Base-by-base conservation (phyloP, 2,329 filamentous ascomycete genomes). In the Exophiala calicioides region DNA sequence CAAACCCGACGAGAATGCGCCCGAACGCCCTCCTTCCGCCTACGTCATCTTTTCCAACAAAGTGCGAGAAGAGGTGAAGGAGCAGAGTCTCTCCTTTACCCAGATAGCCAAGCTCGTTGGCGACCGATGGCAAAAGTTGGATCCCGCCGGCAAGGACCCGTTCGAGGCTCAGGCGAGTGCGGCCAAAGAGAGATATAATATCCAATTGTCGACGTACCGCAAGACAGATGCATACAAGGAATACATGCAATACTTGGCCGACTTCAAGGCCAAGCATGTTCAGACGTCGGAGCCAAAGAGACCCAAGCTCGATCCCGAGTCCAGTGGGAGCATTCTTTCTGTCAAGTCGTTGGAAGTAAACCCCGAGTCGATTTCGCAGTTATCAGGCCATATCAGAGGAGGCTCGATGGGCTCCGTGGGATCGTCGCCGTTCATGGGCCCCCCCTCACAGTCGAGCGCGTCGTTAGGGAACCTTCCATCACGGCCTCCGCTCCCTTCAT, bases 31-130 rank as follows among this genome's bases (percentile, higher is more conserved):
- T 1, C 85, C 86, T 0, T 91, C 87, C 3, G 88, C 87, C 38
- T 91, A 91, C 68, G 88, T 91, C 9, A 78, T 91, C 12, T 93
- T 93, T 61, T 90, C 88, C 1, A 91, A 91, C 59, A 87, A 56
- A 30, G 50, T 89, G 68, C 80, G 88, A 58, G 88, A 91, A 58
- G 81, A 86, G 16, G 68, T 91, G 18, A 89, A 87, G 62, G 85
- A 82, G 3, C 82, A 86, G 48, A 86, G 85, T 36, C 69, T 91
- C 3, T 86, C 84, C 1, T 93, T 93, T 59, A 90, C 86, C 1
- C 86, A 90, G 60, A 90, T 91, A 53, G 87, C 87, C 8, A 90
- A 90, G 60, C 71, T 89, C 1, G 87, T 90, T 1, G 87, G 87
- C 5, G 86, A 91, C 61, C 81, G 86, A 60, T 91, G 87, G 87